A percentile compares a stretch with the other conserved stretches of the same genome.
phyloP scores from a whole-genome alignment of 805 yeast genomes.

The Barnettozyma populi region DNA sequence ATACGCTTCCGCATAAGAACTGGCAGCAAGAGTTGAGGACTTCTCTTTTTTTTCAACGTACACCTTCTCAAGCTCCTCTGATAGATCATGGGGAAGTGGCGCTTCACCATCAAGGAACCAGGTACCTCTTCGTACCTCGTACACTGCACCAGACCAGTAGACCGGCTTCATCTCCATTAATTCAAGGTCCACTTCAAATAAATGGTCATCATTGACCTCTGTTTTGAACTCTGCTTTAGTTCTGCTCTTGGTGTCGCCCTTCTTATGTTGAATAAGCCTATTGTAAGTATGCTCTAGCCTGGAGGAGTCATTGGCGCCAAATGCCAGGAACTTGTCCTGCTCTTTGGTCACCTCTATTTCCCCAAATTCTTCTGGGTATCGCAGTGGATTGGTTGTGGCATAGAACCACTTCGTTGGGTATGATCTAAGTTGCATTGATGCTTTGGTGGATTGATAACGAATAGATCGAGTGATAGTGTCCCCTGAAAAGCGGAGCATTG shows the following conservation, averaged over 20 bases:
- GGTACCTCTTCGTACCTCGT: conserved; percentile 75
- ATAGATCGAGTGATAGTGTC: background rate
- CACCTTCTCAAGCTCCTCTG: conserved; percentile 56
- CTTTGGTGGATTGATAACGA: background rate
- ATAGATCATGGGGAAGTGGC: conserved; percentile 47
- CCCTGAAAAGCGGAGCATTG: background rate
- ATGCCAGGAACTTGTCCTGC: conserved; percentile 51
- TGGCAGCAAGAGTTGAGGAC: conserved; percentile 20
- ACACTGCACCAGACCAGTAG: conserved; percentile 86
- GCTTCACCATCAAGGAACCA: conserved; percentile 66
- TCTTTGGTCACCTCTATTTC: conserved; percentile 44
- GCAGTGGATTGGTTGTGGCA: conserved; percentile 70
- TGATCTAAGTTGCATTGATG: background rate
- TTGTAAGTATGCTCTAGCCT: conserved; percentile 45
- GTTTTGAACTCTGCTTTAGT: background rate
- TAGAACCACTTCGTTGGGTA: conserved; percentile 58
- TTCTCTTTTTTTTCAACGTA: conserved; percentile 28
- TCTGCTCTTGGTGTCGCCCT: background rate
- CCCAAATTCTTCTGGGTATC: conserved; percentile 57
- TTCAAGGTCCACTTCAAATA: conserved; percentile 65
- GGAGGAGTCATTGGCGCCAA: conserved; percentile 56
- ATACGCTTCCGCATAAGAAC: conserved; percentile 27
- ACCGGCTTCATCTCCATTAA: conserved; percentile 56
- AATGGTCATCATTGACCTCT: conserved; percentile 70
- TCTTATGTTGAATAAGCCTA: background rate